Conservation (phyloP, 179 eudicot genomes). For the Pouteria campechiana region DNA sequence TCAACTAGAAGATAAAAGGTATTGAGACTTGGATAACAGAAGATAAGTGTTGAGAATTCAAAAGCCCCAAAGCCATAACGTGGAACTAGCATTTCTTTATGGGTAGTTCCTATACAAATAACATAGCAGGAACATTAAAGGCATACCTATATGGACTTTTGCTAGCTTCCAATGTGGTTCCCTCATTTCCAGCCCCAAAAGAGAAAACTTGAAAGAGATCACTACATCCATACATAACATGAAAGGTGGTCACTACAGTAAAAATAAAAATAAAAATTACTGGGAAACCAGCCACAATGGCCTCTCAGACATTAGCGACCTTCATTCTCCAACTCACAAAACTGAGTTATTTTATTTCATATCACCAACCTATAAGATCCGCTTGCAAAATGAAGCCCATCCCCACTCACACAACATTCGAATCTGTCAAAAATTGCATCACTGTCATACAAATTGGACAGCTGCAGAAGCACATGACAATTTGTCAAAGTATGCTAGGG, state of each 20-base stretch:
- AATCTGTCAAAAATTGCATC: constrained; percentile 43
- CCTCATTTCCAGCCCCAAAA: constrained; percentile 22
- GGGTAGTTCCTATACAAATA: no score
- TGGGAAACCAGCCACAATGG: background rate
- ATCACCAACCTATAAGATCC: constrained; percentile 44
- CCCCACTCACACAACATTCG: constrained; percentile 35
- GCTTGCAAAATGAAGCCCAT: constrained; percentile 34
- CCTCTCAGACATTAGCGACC: no score
- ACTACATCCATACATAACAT: constrained; percentile 15
- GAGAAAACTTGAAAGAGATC: constrained; percentile 21
- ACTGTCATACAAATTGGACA: constrained; percentile 26
- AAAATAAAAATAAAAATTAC: background rate
- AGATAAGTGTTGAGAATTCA: no score
- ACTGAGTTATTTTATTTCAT: no score
- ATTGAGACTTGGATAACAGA: no score
- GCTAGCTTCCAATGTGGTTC: constrained; percentile 23
- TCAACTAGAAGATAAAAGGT: no score
- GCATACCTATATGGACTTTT: constrained; percentile 23
- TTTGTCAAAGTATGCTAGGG: no score
- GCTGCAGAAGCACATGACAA: constrained; percentile 12
- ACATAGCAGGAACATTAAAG: constrained; percentile 1
- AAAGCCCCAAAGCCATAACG: no score
- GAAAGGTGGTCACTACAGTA: no score
- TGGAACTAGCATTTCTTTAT: no score
- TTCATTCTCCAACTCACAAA: background rate